These are phyloP conservation scores for Neurospora tetrasperma DNA, from an alignment of 495 filamentous ascomycete genomes.

Conservation along the genomic window DNA sequence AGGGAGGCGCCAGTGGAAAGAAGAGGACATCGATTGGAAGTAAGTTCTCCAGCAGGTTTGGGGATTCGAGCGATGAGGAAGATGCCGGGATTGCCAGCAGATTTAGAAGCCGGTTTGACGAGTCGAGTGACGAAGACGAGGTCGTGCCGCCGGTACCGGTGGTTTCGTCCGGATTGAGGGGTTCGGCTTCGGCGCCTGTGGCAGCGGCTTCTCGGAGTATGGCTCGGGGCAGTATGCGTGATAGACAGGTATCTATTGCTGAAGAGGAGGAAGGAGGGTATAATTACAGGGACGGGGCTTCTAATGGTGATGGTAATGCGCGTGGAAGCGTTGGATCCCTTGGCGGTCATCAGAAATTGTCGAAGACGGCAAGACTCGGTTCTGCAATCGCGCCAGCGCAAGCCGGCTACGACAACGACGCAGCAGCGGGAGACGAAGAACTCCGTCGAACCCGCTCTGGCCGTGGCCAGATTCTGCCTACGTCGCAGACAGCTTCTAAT, in stretches of 20 bases:
- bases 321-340: background rate
- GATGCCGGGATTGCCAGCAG: constrained; percentile 34
- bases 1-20: constrained; percentile 8
- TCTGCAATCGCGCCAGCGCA: background rate
- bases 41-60: constrained; percentile 31
- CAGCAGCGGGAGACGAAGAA: background rate
- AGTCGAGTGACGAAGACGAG: constrained; percentile 67
- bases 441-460: constrained; percentile 27
- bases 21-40: constrained; percentile 17
- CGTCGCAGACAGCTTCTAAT: constrained; percentile 16
- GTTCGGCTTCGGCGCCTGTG: background rate
- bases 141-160: constrained; percentile 13
- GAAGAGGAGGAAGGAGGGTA: background rate
- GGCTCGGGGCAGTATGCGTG: background rate
- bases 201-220: background rate
- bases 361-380: background rate
- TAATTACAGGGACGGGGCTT: background rate
- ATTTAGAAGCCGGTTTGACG: constrained; percentile 66
- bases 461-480: constrained; percentile 17
- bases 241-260: background rate
- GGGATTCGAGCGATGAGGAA: constrained; percentile 66
- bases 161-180: background rate
- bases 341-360: background rate
- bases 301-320: background rate
- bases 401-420: background rate